Base-by-base conservation (phyloP, 148 eudicot genomes). In the Salicornia ramosissima region DNA sequence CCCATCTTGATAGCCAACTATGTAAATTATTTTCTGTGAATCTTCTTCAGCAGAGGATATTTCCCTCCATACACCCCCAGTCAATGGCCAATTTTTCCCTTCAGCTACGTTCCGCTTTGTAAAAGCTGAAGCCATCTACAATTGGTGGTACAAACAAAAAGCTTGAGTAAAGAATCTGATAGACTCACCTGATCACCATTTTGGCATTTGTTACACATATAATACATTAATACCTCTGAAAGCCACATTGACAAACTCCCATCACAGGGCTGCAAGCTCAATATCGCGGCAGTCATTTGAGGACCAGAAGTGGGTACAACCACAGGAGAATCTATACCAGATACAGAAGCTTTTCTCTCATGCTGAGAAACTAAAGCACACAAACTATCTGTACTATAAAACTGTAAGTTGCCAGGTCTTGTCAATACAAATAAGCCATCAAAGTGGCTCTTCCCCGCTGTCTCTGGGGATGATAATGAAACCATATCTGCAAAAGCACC, bases 401-500 rank as follows among this genome's bases (percentile, higher is more conserved):
- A 81, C 57, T 81, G 84, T 75, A 90, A 71, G 65, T 65, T 69
- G 68, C 96, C 96, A 65, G 96, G 90, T 73, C 76, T 88, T 46
- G 89, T 81, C 80, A 90, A 76, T 63, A 90, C 86, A 80, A 88
- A 86, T 46, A 90, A 74, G 71, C 82, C 82, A 78, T 82, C 81
- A 70, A 73, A 67, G 50, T 75, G 73, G 75, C 79, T 80, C 53
- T 70, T 83, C 71, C 69, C 60, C 43, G 66, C 62, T 70, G 77
- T 70, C 68, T 83, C 83, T 36, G 79, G 58, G 45, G 81, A 71
- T 67, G 88, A 81, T 68, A 80, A 65, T 67, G 86, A 68, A 67
- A 84, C 72, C 87, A 86, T 85, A 72, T 90, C 90, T 33, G 92
- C 87, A 79, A 88, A 90, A 40, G 87, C 81, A 52, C 90, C 85